Base-by-base conservation (phyloP, 2,329 filamentous ascomycete genomes). In the Leptodontidium sp. region DNA sequence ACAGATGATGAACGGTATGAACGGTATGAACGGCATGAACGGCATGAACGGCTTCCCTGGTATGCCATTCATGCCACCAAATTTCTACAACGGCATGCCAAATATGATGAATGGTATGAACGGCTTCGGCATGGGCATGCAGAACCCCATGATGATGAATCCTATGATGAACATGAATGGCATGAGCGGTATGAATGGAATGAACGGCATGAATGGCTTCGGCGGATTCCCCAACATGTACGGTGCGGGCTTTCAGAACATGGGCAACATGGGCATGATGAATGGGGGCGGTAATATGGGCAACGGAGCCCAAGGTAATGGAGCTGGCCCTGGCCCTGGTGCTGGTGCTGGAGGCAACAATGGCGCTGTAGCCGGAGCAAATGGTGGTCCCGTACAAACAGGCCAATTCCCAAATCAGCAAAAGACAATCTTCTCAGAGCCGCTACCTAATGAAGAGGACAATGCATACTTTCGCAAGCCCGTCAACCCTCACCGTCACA, bases 391-490 rank as follows among this genome's bases (percentile, higher is more conserved):
- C 15, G 61, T 69, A 58, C 70, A 67, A 43, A 67, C 75, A 71
- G 70, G 72, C 57, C 72, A 75, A 35, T 89, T 88, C 70, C 82
- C 85, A 14, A 89, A 89, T 73, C 87, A 90, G 75, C 87, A 89
- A 75, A 79, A 78, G 71, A 78, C 76, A 0, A 62, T 78, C 38
- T 79, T 87, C 74, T 82, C 82, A 43, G 83, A 84, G 21, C 84
- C 85, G 14, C 82, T 84, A 68, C 85, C 86, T 1, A 90, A 86
- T 68, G 88, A 89, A 72, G 93, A 97, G 66, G 94, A 97, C 68
- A 93, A 94, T 69, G 93, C 96, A 7, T 99, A 99, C 81, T 97
- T 98, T 79, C 88, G 96, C 68, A 95, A 97, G 80, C 96, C 96
- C 0, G 93, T 98, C 71, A 99, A 99, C 78, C 95, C 94, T 2